phyloP scores from a whole-genome alignment of 257 asterid species.

The Capsicum rhomboideum region DNA sequence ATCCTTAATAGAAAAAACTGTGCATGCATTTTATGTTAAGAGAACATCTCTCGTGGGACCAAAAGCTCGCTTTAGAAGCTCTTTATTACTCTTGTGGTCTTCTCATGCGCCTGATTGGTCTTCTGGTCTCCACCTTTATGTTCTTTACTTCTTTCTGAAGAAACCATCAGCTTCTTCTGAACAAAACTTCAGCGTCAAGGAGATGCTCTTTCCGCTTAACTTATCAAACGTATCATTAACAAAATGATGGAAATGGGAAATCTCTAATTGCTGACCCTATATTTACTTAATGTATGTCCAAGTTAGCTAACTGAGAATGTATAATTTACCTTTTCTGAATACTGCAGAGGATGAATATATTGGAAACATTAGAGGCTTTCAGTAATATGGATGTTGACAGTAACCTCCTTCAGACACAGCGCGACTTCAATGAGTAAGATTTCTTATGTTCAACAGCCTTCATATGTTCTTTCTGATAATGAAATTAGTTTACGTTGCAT shows the following conservation, averaged over 20 bases:
- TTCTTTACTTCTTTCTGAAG: background rate
- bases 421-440: constrained; percentile 86
- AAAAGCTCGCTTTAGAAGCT: background rate
- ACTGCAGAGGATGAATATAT: constrained; percentile 69
- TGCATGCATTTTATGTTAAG: background rate
- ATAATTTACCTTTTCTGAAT: background rate
- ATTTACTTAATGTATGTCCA: background rate
- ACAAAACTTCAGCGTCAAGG: background rate
- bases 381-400: constrained; percentile 43
- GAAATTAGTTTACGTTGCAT: background rate
- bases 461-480: background rate
- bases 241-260: background rate
- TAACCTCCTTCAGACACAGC: constrained; percentile 44
- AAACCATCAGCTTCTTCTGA: background rate
- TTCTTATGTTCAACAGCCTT: background rate
- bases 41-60: background rate
- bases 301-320: background rate
- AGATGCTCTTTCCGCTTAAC: background rate
- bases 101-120: background rate
- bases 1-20: background rate
- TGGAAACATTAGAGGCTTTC: constrained; percentile 76
- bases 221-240: background rate
- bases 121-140: background rate
- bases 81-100: background rate
- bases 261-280: background rate